Evolutionary conservation across 179 eudicot genomes (phyloP), one percentile per base, ranked within the genome.

Genomic region (Patellifolia procumbens): DNA sequence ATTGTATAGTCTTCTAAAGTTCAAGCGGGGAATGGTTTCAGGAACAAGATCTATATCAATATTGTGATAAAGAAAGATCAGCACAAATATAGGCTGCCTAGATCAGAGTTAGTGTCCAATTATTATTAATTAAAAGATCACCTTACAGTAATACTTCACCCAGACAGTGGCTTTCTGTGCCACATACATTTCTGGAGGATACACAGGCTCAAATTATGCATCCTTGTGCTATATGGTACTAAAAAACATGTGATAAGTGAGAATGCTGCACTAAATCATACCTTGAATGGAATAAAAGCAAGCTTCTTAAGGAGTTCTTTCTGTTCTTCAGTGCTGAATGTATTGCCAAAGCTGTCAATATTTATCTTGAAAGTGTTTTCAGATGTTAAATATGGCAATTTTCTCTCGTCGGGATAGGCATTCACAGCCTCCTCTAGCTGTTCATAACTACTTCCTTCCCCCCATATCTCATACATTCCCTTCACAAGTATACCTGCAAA

Each of bases 391-490:
- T 89, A 96, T 34, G 96, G 96, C 82, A 81, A 80, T 81, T 90
- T 91, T 58, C 84, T 83, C 60, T 91, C 97, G 65, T 93, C 94
- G 31, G 98, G 96, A 82, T 89, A 91, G 53, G 77, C 78, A 24
- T 77, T 89, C 70, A 96, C 85, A 37, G 97, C 83, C 83, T 88
- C 96, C 84, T 96, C 96, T 51, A 96, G 80, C 80, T 91, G 90
- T 74, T 91, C 90, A 79, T 90, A 95, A 61, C 79, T 77, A 45
- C 76, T 83, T 77, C 97, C 98, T 86, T 91, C 98, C 51, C 99
- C 99, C 99, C 99, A 96, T 56, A 96, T 81, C 83, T 96, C 99
- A 83, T 89, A 93, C 72, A 96, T 85, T 52, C 99, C 99, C 86
- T 91, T 93, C 80, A 96, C 96, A 78, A 96, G 97, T 83, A 96